Conservation (phyloP, 1,139 yeast species). For the Blastobotrys illinoisensis region DNA sequence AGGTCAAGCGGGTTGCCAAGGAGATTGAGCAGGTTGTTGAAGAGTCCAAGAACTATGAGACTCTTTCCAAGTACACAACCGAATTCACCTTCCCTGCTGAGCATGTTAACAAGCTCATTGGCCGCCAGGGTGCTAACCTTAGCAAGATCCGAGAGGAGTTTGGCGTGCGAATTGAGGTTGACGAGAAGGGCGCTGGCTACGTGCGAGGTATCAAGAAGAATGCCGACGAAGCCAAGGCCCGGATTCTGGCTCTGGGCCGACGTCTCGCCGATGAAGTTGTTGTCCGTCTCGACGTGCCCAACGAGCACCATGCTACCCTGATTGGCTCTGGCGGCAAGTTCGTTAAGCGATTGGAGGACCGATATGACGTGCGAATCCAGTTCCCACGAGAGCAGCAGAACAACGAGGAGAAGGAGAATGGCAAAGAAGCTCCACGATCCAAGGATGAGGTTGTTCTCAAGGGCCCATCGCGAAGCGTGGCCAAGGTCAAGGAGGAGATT, state of each 20-base stretch:
- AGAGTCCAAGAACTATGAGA: constrained; percentile 60
- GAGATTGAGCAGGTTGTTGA: constrained; percentile 52
- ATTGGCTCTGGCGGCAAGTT: constrained; percentile 82
- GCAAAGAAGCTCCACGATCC: constrained; percentile 20
- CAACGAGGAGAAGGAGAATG: constrained; percentile 21
- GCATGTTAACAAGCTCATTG: constrained; percentile 76
- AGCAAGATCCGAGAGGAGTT: constrained; percentile 68
- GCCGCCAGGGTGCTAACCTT: constrained; percentile 77
- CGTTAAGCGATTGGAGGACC: constrained; percentile 81
- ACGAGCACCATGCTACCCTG: constrained; percentile 71
- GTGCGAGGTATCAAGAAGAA: constrained; percentile 76
- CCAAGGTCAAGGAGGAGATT: constrained; percentile 81
- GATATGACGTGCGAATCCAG: constrained; percentile 74
- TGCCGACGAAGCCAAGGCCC: constrained; percentile 66
- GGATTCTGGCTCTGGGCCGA: constrained; percentile 55
- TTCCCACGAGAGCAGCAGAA: constrained; percentile 48
- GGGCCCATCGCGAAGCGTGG: constrained; percentile 90
- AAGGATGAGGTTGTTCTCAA: constrained; percentile 68
- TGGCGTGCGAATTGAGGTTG: constrained; percentile 72
- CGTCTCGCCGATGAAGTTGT: constrained; percentile 80
- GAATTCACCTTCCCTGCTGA: constrained; percentile 58
- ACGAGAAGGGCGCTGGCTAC: constrained; percentile 50
- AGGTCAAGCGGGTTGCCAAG: constrained; percentile 48
- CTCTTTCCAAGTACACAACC: constrained; percentile 51
- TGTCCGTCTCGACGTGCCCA: constrained; percentile 62